These are phyloP conservation scores for Leucocoprinus birnbaumii DNA, from an alignment of 768 basidiomycete genomes.

Conservation along the genomic window DNA sequence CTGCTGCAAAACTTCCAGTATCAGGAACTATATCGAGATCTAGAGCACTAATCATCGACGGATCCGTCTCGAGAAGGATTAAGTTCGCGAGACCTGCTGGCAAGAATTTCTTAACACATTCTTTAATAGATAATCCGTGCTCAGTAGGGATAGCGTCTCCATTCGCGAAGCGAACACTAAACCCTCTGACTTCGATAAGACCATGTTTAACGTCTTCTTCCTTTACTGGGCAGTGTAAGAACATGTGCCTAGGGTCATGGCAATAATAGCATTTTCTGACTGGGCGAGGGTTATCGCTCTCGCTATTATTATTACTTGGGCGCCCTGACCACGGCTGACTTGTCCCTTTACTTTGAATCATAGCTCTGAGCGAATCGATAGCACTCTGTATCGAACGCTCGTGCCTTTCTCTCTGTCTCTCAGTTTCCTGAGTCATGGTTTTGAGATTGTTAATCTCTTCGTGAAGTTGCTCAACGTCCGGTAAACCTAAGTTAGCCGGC, in stretches of 20 bases:
- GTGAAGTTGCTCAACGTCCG: no score
- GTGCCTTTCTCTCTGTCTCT: no score
- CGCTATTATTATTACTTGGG: background rate
- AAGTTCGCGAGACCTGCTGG: background rate
- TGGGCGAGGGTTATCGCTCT: background rate
- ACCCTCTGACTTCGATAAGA: background rate
- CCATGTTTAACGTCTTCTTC: background rate
- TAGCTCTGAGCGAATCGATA: no score
- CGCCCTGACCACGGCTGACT: background rate
- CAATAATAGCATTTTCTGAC: slow-evolving; percentile 6
- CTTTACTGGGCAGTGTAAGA: background rate
- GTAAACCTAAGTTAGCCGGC: no score
- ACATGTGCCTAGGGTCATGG: background rate
- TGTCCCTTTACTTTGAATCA: background rate
- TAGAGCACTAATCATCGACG: background rate
- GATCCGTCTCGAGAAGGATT: no score
- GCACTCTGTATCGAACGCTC: no score
- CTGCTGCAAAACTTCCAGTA: background rate
- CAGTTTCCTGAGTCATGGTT: no score
- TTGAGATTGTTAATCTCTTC: no score
- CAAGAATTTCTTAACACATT: background rate
- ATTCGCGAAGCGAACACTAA: background rate
- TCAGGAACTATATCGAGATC: background rate
- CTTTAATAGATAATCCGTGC: background rate
- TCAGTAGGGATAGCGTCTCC: background rate